phyloP scores from a whole-genome alignment of 805 yeast genomes.

The Debaryomyces maramus region DNA sequence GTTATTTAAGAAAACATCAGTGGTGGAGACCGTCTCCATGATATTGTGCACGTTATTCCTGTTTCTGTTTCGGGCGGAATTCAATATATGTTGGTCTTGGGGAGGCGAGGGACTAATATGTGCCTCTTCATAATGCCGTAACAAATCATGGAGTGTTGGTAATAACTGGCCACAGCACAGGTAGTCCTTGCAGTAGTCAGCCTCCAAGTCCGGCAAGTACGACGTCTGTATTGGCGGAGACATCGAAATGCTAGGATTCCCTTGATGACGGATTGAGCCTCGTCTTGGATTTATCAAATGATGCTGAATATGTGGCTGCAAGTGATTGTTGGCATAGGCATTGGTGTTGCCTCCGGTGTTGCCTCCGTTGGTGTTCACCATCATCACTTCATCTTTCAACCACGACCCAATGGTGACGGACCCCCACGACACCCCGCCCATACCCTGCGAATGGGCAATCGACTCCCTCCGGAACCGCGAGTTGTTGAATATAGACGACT shows the following conservation, averaged over 20 bases:
- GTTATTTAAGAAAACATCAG: slow-evolving; percentile 77
- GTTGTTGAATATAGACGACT: slow-evolving; percentile 42
- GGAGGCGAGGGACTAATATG: slow-evolving; percentile 70
- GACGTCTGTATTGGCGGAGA: slow-evolving; percentile 72
- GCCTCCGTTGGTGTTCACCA: slow-evolving; percentile 33
- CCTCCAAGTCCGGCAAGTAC: slow-evolving; percentile 89
- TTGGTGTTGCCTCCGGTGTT: neutral
- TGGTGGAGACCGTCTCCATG: slow-evolving; percentile 88
- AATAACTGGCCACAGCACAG: slow-evolving; percentile 91
- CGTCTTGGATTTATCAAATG: slow-evolving; percentile 34
- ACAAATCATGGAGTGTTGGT: slow-evolving; percentile 90
- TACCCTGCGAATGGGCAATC: slow-evolving; percentile 94
- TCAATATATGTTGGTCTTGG: slow-evolving; percentile 30
- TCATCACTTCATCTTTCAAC: slow-evolving; percentile 90
- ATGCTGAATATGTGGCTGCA: slow-evolving; percentile 16
- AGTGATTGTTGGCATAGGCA: slow-evolving; percentile 9
- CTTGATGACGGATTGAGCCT: slow-evolving; percentile 38
- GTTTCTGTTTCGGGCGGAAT: slow-evolving; percentile 32
- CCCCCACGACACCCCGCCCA: slow-evolving; percentile 98
- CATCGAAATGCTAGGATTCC: slow-evolving; percentile 30
- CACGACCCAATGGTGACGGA: slow-evolving; percentile 92
- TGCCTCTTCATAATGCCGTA: slow-evolving; percentile 94
- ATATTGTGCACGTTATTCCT: slow-evolving; percentile 52
- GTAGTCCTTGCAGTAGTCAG: slow-evolving; percentile 95
- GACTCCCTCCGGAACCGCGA: slow-evolving; percentile 74